phyloP scores from a whole-genome alignment of 2,329 filamentous ascomycete species.

The Claviceps fusiformis region DNA sequence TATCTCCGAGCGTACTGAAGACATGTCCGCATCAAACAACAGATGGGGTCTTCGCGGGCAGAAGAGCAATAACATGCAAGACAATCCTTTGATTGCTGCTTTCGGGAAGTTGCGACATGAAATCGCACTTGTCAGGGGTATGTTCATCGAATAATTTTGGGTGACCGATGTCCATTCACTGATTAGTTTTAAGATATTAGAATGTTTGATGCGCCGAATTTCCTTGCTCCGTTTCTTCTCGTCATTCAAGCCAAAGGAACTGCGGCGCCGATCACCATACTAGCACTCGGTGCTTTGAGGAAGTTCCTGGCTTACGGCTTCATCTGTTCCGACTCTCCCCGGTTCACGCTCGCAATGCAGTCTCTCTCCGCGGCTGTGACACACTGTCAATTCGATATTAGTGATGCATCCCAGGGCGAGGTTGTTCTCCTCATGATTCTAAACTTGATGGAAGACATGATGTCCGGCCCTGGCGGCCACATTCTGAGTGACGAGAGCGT shows the following conservation, averaged over 20 bases:
- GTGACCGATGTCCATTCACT: neutral
- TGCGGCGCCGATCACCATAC: conserved; percentile 87
- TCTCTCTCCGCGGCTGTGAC: conserved; percentile 88
- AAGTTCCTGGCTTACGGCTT: conserved; percentile 97
- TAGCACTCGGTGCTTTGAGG: conserved; percentile 82
- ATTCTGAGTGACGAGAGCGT: conserved; percentile 96
- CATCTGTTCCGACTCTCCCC: conserved; percentile 69
- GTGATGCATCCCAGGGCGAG: conserved; percentile 87
- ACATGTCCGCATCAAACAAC: conserved; percentile 48
- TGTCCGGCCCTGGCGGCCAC: conserved; percentile 82
- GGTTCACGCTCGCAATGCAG: conserved; percentile 86
- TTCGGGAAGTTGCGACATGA: conserved; percentile 85
- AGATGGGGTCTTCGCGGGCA: conserved; percentile 90
- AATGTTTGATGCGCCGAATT: conserved; percentile 73
- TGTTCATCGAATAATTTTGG: conserved; percentile 4
- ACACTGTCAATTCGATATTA: conserved; percentile 94
- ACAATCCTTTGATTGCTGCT: conserved; percentile 89
- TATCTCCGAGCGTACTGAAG: conserved; percentile 30
- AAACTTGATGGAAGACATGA: conserved; percentile 97
- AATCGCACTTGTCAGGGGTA: conserved; percentile 72
- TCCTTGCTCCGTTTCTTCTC: conserved; percentile 88
- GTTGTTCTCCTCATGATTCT: conserved; percentile 89
- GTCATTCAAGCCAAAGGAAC: conserved; percentile 95
- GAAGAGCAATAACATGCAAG: conserved; percentile 93
- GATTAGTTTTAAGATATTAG: conserved; percentile 53